Percentiles rank a stretch among this genome's conserved stretches.
These are phyloP conservation scores for Gracilaria domingensis DNA, from an alignment of 23 red algal species.

Conservation along the genomic window DNA sequence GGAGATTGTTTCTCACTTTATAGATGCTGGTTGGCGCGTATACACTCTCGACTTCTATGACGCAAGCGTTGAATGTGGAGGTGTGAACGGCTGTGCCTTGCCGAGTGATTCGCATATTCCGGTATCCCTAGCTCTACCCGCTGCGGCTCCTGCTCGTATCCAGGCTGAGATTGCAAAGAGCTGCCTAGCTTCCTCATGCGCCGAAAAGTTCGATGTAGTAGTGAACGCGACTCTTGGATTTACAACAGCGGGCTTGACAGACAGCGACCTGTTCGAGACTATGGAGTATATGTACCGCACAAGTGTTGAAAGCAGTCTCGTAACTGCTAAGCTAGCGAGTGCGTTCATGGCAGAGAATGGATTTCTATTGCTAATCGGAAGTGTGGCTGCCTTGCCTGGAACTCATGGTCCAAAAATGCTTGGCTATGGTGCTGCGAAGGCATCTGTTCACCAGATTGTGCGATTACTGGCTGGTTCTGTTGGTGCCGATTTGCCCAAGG, in stretches of 20 bases:
- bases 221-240: constrained; percentile 85
- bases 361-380: constrained; percentile 68
- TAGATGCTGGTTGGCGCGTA: constrained; percentile 64
- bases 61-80: constrained; percentile 61
- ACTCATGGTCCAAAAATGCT: constrained; percentile 66
- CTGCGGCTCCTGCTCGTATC: constrained; percentile 61
- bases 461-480: constrained; percentile 69
- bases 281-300: constrained; percentile 85
- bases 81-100: constrained; percentile 60
- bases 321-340: constrained; percentile 75
- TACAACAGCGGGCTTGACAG: constrained; percentile 60
- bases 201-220: constrained; percentile 69
- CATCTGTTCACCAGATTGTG: constrained; percentile 89
- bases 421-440: constrained; percentile 77
- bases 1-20: constrained; percentile 52
- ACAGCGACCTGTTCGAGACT: constrained; percentile 80
- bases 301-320: constrained; percentile 78
- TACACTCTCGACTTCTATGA: constrained; percentile 76
- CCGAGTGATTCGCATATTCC: constrained; percentile 53
- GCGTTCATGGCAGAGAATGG: constrained; percentile 77
- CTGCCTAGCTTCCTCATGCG: constrained; percentile 52
- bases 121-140: constrained; percentile 64
- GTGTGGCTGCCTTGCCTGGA: constrained; percentile 76
- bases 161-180: constrained; percentile 65
- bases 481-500: constrained; percentile 70